Evolutionary conservation across 306 rosid species (phyloP).

Genomic region (Echinosophora koreensis): DNA sequence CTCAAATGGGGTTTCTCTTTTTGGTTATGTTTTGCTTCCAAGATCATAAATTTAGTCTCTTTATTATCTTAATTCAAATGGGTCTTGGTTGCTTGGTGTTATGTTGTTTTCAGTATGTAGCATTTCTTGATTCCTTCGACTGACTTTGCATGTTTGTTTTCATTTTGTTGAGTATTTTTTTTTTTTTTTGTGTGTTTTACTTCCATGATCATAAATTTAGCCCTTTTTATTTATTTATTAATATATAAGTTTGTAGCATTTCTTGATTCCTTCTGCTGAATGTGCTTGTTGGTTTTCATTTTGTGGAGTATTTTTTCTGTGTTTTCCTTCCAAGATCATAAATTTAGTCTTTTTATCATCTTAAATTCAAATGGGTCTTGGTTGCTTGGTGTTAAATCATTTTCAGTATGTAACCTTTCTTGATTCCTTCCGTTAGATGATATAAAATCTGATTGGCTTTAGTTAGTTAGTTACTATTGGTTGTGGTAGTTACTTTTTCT

Average conservation of each 20-base stretch:
- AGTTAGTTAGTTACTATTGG: no score
- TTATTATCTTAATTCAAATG: not conserved
- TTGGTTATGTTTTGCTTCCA: slow-evolving; percentile 10
- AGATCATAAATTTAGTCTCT: not conserved
- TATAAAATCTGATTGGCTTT: no score
- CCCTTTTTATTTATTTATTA: not conserved
- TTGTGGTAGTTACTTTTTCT: no score
- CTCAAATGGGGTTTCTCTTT: not conserved
- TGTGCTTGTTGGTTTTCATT: no score
- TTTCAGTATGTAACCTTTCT: no score
- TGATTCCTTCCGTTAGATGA: not conserved
- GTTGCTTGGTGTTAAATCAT: not conserved
- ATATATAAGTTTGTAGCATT: not conserved
- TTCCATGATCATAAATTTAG: slow-evolving; percentile 10
- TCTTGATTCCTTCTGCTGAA: no score
- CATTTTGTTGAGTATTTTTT: not conserved
- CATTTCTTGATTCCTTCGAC: not conserved
- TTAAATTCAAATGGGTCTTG: slow-evolving; percentile 20
- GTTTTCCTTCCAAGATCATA: not conserved
- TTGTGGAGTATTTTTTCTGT: no score
- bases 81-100: not conserved
- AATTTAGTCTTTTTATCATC: not conserved
- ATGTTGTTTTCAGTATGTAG: not conserved
- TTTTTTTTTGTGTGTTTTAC: not conserved
- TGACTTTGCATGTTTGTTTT: not conserved